Percentiles rank a stretch among this genome's conserved stretches.
Evolutionary conservation across 75 land plant genomes (phyloP).

Genomic region (Cunninghamia lanceolata): DNA sequence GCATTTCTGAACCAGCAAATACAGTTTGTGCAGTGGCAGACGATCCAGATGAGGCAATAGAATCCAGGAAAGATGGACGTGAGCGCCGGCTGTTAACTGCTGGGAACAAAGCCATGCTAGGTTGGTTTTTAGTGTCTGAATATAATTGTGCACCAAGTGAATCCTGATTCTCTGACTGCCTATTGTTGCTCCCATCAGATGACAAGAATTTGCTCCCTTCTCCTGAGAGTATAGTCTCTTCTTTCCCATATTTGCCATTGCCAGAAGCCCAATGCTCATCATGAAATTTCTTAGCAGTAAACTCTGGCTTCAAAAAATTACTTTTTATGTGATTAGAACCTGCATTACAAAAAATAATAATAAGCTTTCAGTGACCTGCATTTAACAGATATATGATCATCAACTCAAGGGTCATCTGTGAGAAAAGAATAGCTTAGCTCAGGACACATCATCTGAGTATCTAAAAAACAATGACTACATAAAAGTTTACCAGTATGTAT

Average conservation of each 20-base stretch:
- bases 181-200: not conserved
- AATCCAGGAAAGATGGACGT: conserved; percentile 63
- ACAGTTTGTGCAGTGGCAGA: conserved; percentile 15
- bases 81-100: conserved; percentile 16
- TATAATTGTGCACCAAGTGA: not conserved
- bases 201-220: not conserved
- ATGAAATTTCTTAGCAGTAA: not conserved
- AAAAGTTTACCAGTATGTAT: not conserved
- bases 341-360: not conserved
- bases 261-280: not conserved
- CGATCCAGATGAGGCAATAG: conserved; percentile 31
- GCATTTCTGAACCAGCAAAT: conserved; percentile 15
- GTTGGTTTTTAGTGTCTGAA: not conserved
- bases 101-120: not conserved
- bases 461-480: not conserved
- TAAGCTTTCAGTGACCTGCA: not conserved
- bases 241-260: not conserved
- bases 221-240: not conserved
- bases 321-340: not conserved
- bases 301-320: not conserved
- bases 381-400: not conserved
- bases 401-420: not conserved
- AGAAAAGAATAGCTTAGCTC: not conserved
- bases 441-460: not conserved
- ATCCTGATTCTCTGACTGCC: not conserved